Evolutionary conservation across 306 rosid species (phyloP), one percentile per base, ranked within the genome.

Genomic region (Canavalia gladiata): DNA sequence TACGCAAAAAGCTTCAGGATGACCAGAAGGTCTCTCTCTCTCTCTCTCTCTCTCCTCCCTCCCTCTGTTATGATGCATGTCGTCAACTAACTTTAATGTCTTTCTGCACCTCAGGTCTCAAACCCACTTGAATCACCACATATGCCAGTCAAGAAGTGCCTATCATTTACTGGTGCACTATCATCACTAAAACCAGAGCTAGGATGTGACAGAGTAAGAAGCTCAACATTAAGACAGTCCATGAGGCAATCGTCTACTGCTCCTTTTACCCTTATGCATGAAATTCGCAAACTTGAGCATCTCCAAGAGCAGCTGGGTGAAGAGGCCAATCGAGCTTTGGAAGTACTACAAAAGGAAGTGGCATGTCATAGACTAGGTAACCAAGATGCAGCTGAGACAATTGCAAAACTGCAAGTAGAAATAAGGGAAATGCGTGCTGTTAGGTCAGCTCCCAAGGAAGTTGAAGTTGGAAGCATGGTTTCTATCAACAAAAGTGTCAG

Each of bases 311-410:
- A 94, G 90, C 94, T 96, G 37, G 99, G 99, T 57, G 97, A 96
- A 80, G 99, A 96, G 87, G 99, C 99, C 65, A 96, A 94, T 73
- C 81, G 97, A 81, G 99, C 99, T 33, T 89, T 96, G 70, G 98
- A 94, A 87, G 97, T 96, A 68, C 77, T 96, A 63, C 99, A 96
- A 76, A 96, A 96, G 87, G 98, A 96, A 86, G 99, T 96, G 75
- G 97, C 97, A 77, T 96, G 99, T 80, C 99, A 96, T 84, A 92
- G 99, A 80, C 87, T 90, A 58, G 99, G 99, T 51, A 96, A 96
- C 83, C 98, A 96, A 89, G 98, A 94, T 90, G 99, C 99, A 68
- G 99, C 98, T 37, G 98, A 96, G 85, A 96, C 99, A 71, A 94
- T 96, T 83, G 99, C 99, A 30, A 96, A 96, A 84, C 83, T 96